Evolutionary conservation across 352 stramenopile genomes (phyloP).

Genomic region (Pythium scleroteichum): DNA sequence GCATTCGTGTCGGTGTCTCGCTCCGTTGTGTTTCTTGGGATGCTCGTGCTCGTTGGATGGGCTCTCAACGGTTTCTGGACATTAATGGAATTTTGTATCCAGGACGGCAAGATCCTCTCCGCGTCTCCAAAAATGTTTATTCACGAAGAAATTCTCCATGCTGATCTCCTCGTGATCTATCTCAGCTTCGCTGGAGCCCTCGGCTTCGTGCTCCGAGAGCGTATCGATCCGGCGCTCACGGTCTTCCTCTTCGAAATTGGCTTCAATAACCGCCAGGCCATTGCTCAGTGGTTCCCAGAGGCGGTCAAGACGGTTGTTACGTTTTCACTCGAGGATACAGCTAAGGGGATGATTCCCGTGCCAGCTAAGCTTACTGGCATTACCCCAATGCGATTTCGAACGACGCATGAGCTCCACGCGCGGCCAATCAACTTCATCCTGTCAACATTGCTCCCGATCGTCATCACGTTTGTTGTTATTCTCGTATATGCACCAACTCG

Average conservation of each 20-base stretch:
- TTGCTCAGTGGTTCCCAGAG: slow-evolving; percentile 10
- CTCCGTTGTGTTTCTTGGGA: slow-evolving; percentile 32
- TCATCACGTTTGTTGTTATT: slow-evolving; percentile 9
- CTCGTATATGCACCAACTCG: slow-evolving; percentile 6
- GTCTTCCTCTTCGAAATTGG: slow-evolving; percentile 14
- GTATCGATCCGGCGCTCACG: slow-evolving; percentile 14
- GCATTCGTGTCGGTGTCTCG: slow-evolving; percentile 29
- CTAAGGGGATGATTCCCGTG: background rate
- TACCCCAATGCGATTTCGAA: slow-evolving; percentile 31
- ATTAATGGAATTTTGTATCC: slow-evolving; percentile 38
- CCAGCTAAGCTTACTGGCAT: slow-evolving; percentile 3
- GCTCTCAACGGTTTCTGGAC: slow-evolving; percentile 47
- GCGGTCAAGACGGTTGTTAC: slow-evolving; percentile 15
- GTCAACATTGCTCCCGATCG: slow-evolving; percentile 1
- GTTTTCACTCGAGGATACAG: slow-evolving; percentile 7
- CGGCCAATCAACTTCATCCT: background rate
- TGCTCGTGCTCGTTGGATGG: slow-evolving; percentile 40
- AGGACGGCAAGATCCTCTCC: slow-evolving; percentile 11
- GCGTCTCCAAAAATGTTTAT: background rate
- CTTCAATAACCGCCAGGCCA: slow-evolving; percentile 1
- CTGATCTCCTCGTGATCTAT: slow-evolving; percentile 43
- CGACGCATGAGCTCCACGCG: slow-evolving; percentile 9
- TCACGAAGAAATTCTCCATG: slow-evolving; percentile 1
- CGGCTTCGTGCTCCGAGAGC: slow-evolving; percentile 10
- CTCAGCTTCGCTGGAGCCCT: slow-evolving; percentile 21